phyloP scores from a whole-genome alignment of 495 filamentous ascomycete genomes.

The Lasiosphaeriaceae sp. region DNA sequence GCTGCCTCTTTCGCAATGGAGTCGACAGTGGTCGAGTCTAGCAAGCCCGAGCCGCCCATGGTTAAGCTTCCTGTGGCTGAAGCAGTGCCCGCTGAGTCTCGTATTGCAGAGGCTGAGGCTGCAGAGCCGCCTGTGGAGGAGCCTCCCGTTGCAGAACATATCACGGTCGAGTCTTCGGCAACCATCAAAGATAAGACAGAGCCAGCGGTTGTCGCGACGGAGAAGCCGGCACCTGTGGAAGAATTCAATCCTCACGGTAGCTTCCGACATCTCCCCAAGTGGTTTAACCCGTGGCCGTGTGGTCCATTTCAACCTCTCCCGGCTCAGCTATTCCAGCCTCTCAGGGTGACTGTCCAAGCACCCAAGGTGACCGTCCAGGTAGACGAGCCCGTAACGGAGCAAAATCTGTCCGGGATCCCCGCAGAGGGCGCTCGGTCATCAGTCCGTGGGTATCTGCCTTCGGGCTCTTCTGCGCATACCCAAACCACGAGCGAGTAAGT shows the following conservation, averaged over 20 bases:
- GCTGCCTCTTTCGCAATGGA: background rate
- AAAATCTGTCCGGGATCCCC: background rate
- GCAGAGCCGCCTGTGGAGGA: background rate
- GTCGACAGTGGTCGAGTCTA: background rate
- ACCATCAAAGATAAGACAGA: too few relatives aligned
- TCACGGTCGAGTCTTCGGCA: too few relatives aligned
- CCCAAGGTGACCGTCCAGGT: background rate
- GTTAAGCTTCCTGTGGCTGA: background rate
- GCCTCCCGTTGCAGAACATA: background rate
- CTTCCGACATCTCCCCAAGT: too few relatives aligned
- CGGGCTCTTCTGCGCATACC: background rate
- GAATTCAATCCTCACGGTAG: too few relatives aligned
- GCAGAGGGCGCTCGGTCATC: background rate
- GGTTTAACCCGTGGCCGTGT: too few relatives aligned
- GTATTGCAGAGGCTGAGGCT: background rate
- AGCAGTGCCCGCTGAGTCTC: background rate
- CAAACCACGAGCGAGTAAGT: background rate
- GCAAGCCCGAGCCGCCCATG: background rate
- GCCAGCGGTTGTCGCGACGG: too few relatives aligned
- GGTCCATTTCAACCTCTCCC: background rate
- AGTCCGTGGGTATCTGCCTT: background rate
- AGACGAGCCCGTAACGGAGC: background rate
- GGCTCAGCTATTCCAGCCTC: background rate
- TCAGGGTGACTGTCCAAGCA: background rate
- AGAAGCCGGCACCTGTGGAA: too few relatives aligned